These are phyloP conservation scores for Apiotrichum mycotoxinovorans DNA, from an alignment of 1,284 basidiomycete species.

Conservation along the genomic window DNA sequence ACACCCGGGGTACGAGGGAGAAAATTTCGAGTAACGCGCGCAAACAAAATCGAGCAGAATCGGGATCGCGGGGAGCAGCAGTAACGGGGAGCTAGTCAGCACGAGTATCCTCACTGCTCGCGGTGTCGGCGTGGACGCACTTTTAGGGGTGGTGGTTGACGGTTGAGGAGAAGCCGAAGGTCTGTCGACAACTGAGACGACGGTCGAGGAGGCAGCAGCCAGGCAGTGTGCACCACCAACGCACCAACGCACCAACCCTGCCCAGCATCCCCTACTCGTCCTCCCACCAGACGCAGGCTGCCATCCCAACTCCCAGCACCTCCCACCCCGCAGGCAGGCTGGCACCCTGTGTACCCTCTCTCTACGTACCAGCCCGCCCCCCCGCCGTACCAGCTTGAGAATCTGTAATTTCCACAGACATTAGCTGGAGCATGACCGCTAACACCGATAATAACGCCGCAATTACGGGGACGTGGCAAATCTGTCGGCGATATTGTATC, in stretches of 20 bases:
- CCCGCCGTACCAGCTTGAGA: too few relatives aligned
- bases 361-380: too few relatives aligned
- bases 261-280: background rate
- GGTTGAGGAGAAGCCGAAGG: slow-evolving; percentile 8
- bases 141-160: slow-evolving; percentile 8
- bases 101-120: background rate
- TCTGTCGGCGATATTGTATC: background rate
- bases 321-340: too few relatives aligned
- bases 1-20: background rate
- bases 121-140: background rate
- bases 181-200: background rate
- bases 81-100: background rate
- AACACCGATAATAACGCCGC: background rate
- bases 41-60: background rate
- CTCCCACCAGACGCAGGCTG: too few relatives aligned
- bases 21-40: background rate
- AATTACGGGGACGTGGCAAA: background rate
- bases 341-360: too few relatives aligned
- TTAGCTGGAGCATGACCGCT: too few relatives aligned
- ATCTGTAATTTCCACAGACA: too few relatives aligned
- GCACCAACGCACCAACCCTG: background rate
- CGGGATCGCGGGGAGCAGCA: background rate
- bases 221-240: background rate
- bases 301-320: too few relatives aligned
- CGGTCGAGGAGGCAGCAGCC: background rate